Evolutionary conservation across 2,329 filamentous ascomycete genomes (phyloP), one percentile per base, ranked within the genome.

Genomic region (Chaetomium sp.): DNA sequence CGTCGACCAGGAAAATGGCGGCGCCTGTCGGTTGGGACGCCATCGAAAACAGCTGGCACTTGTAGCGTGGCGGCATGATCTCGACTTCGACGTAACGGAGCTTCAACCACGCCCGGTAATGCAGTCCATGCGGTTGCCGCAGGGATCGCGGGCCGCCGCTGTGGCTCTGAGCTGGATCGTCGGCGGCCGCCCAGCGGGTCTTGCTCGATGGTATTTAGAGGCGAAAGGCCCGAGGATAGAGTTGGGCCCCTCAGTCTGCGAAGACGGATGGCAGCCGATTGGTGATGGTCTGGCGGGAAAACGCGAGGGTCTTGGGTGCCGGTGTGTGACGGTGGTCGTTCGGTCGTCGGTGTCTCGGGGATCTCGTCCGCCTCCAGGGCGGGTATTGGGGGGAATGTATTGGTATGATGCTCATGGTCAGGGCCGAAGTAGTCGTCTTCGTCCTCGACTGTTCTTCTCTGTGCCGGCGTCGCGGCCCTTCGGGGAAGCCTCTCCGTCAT

Each of bases 111-210:
- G 3, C 60, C 10, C 19, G 67, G 64, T 19, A 64, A 42, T 3
- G 54, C 19, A 3, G 47, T 19, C 54, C 42, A 55, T 12, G 50
- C 31, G 9, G 63, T 35, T 31, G n/a, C 56, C 4, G 38, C 2
- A 8, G 57, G 53, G 27, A 63, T 56, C 12, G 57, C 42, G 4
- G 70, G 70, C 6, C 68, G 70, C 6, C 68, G 65, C 7, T 72
- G 70, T 9, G 71, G 71, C 19, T 72, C 71, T 4, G 71, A 72
- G 55, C 69, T 71, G 7, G 71, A 72, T 12, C 70, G 68, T 16
- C 68, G 66, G 35, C 72, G 69, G 19, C 62, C 42, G 7, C 35
- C 57, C 23, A n/a, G 12, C 1, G 49, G 49, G 53, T 38, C 42
- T 49, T 47, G 50, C 19, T 57, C 51, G 31, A 27, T 31, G 57